phyloP scores from a whole-genome alignment of 768 basidiomycete species.

The Suillus plorans region DNA sequence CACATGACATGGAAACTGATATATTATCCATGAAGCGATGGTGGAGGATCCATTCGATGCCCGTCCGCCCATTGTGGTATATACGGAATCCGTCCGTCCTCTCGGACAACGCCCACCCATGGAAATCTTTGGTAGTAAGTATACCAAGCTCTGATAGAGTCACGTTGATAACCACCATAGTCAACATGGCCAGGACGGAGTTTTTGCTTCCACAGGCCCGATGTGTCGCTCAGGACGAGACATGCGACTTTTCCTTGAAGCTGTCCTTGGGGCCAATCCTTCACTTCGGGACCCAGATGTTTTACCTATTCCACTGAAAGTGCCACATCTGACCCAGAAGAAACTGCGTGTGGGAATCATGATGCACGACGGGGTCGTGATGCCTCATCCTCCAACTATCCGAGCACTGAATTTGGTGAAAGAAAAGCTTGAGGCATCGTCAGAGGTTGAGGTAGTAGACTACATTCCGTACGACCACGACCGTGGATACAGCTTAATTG shows the following conservation, averaged over 20 bases:
- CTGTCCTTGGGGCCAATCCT: slow-evolving; percentile 33
- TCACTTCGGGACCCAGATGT: slow-evolving; percentile 40
- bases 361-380: slow-evolving; percentile 37
- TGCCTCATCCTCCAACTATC: slow-evolving; percentile 41
- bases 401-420: slow-evolving; percentile 40
- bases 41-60: slow-evolving; percentile 39
- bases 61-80: slow-evolving; percentile 39
- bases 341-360: slow-evolving; percentile 33
- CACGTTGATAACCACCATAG: slow-evolving; percentile 19
- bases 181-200: slow-evolving; percentile 26
- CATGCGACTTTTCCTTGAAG: slow-evolving; percentile 19
- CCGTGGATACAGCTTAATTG: slow-evolving; percentile 34
- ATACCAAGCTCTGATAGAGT: neutral
- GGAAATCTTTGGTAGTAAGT: slow-evolving; percentile 21
- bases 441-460: slow-evolving; percentile 35
- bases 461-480: slow-evolving; percentile 37
- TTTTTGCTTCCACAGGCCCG: slow-evolving; percentile 16
- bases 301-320: slow-evolving; percentile 27
- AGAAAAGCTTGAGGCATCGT: slow-evolving; percentile 33
- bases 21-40: slow-evolving; percentile 16
- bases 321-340: slow-evolving; percentile 26
- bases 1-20: neutral
- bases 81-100: slow-evolving; percentile 42
- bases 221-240: slow-evolving; percentile 30
- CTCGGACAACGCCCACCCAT: slow-evolving; percentile 28